A percentile compares a stretch with the other conserved stretches of the same genome.
Conservation (phyloP, 495 filamentous ascomycete genomes). For the Penicillium angulare region DNA sequence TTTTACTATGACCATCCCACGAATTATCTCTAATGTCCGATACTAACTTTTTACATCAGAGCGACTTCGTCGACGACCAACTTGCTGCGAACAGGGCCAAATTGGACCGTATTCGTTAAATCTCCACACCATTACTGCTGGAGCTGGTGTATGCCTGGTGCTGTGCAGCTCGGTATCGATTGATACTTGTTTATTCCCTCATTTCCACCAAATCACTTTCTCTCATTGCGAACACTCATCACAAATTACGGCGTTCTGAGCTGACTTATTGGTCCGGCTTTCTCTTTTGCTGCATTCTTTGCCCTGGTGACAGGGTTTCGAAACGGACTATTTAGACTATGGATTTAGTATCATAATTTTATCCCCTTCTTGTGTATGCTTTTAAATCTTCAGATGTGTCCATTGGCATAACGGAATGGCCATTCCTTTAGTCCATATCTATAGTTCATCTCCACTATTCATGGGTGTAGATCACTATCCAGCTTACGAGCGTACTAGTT, state of each 20-base stretch:
- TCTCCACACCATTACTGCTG: background rate
- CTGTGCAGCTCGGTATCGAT: constrained; percentile 26
- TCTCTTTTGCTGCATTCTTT: constrained; percentile 3
- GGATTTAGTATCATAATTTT: constrained; percentile 20
- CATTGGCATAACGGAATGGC: no score
- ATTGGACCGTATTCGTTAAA: constrained; percentile 60
- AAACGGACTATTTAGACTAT: constrained; percentile 18
- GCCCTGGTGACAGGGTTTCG: constrained; percentile 5
- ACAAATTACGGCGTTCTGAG: constrained; percentile 23
- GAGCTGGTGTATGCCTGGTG: constrained; percentile 35
- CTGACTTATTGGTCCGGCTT: constrained; percentile 5
- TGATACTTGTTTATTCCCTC: background rate
- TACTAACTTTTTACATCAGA: constrained; percentile 47
- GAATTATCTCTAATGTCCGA: background rate
- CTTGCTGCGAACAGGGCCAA: constrained; percentile 65
- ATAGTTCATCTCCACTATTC: no score
- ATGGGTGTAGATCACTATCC: no score
- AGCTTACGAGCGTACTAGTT: no score
- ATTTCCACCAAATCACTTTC: no score
- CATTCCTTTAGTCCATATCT: no score
- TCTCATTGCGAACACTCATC: constrained; percentile 13
- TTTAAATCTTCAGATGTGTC: no score
- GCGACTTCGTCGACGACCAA: constrained; percentile 69
- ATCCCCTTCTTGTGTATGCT: constrained; percentile 1
- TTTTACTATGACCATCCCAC: background rate